Base-by-base conservation (phyloP, 1,139 yeast genomes). In the Kodamaea derodonti region DNA sequence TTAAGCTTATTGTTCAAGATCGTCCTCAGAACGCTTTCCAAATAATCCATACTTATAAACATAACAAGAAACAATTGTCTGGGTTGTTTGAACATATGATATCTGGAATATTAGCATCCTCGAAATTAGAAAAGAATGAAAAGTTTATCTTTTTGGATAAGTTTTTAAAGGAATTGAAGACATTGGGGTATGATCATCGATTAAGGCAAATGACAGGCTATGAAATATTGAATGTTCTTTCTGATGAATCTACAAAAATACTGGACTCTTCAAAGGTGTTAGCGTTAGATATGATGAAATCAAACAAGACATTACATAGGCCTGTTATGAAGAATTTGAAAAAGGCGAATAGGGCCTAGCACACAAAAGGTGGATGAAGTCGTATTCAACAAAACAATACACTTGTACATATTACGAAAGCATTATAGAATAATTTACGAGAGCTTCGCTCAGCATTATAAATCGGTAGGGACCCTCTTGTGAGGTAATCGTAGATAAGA, bases 41-140 rank as follows among this genome's bases (percentile, higher is more conserved):
- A 32, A 43, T 64, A 14, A 44, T 62, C 14, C 37, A 47, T 1
- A 40, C 40, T 20, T 55, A 59, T 42, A 37, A 47, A 18, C 32
- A 43, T 6, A 47, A 45, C 13, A 49, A 51, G 29, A 30, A 46
- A 3, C 31, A 42, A 4, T 35, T 62, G 16, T 39, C 48, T 3
- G 52, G 53, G 4, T 46, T 51, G 13, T 30, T 47, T 9, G 39
- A 42, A 17, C 43, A 37, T 13, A 41, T 52, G 22, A 52, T 58
- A 34, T 44, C 54, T 14, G 70, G 68, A 3, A 48, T 63, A 2
- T 36, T 64, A 7, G 37, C 45, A 7, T 43, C 56, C 11, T 29
- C 34, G 4, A 38, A 27, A 3, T 41, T 58, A 25, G 35, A 36
- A 2, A 38, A 45, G 4, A 42, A 45, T 24, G 47, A 48, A 10